Conservation (phyloP, 345 rosid genomes). For the Aegle marmelos region DNA sequence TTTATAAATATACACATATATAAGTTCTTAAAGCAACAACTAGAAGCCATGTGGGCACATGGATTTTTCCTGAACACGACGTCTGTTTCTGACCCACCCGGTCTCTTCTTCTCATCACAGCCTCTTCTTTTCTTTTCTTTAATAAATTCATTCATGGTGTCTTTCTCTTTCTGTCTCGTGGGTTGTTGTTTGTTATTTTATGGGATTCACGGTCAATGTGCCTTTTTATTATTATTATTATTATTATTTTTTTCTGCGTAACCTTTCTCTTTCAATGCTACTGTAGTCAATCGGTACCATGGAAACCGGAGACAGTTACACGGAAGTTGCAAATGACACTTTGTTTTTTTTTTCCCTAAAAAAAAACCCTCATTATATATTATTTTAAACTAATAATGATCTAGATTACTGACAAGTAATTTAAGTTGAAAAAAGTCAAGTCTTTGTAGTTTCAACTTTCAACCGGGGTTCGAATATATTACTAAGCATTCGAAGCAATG, state of each 20-base stretch:
- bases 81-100: conserved; percentile 47
- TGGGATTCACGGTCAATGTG: conserved; percentile 42
- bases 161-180: conserved; percentile 18
- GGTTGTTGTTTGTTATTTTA: conserved; percentile 18
- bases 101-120: conserved; percentile 5
- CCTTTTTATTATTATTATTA: conserved; percentile 14
- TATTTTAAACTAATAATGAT: neutral
- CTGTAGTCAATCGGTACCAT: too few relatives aligned
- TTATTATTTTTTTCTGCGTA: neutral
- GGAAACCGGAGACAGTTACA: neutral
- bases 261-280: conserved; percentile 9
- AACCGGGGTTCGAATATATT: too few relatives aligned
- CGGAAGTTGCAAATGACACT: neutral
- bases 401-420: neutral
- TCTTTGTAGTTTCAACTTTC: neutral
- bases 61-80: conserved; percentile 53
- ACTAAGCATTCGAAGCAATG: too few relatives aligned
- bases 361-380: neutral
- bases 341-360: fast-evolving
- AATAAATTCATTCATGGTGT: neutral
- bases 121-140: neutral
- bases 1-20: neutral
- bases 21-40: neutral
- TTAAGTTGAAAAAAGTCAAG: neutral
- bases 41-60: conserved; percentile 60